These are phyloP conservation scores for Botrytis elliptica DNA, from an alignment of 2,329 filamentous ascomycete genomes.

Conservation along the genomic window DNA sequence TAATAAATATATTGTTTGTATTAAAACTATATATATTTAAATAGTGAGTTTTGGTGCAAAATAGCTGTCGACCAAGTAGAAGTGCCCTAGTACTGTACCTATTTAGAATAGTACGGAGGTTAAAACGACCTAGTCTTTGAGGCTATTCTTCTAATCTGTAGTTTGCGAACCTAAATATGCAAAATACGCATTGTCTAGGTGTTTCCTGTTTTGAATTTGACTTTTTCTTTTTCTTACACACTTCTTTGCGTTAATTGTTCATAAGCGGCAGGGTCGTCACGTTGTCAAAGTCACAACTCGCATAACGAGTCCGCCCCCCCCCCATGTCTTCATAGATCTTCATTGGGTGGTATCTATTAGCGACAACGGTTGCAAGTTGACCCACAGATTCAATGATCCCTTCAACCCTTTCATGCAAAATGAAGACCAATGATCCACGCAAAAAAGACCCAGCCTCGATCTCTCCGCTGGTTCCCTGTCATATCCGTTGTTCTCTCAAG, in stretches of 20 bases:
- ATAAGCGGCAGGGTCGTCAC: conserved; percentile 20
- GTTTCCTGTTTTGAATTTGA: conserved; percentile 3
- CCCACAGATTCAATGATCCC: conserved; percentile 29
- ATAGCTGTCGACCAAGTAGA: too few relatives aligned
- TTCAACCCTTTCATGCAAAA: conserved; percentile 24
- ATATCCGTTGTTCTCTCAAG: conserved; percentile 24
- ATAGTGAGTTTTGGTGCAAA: too few relatives aligned
- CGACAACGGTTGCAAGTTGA: conserved; percentile 23
- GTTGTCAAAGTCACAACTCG: conserved; percentile 20
- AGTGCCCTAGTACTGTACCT: too few relatives aligned
- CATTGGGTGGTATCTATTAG: conserved; percentile 21
- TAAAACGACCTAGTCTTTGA: conserved; percentile 11
- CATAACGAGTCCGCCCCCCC: conserved; percentile 10
- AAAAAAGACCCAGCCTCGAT: conserved; percentile 34
- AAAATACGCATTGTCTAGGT: background rate
- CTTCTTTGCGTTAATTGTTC: conserved; percentile 8
- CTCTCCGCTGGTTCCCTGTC: conserved; percentile 35
- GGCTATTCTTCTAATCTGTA: background rate
- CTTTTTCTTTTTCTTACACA: background rate
- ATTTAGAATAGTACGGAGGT: background rate
- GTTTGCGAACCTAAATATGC: background rate
- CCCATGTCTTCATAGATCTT: conserved; percentile 14
- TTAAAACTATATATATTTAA: too few relatives aligned
- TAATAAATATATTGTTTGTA: too few relatives aligned
- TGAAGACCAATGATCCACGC: conserved; percentile 33